Evolutionary conservation across 2,329 filamentous ascomycete genomes (phyloP).

Genomic region (Xylaria digitata): DNA sequence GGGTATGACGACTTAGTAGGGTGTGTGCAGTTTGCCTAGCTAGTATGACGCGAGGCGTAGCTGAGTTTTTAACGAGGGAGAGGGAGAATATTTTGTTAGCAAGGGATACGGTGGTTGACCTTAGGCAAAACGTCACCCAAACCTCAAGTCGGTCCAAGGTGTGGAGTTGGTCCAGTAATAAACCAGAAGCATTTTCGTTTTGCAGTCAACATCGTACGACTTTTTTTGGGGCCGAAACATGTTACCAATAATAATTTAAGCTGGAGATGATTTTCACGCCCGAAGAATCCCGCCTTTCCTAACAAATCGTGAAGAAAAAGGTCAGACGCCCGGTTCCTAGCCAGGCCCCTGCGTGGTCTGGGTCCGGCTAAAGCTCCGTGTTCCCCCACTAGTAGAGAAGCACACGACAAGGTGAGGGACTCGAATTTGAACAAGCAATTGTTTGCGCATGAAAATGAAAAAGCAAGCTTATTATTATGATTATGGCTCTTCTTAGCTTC

Average conservation of each 20-base stretch:
- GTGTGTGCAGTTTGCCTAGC: no score
- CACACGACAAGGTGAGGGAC: background rate
- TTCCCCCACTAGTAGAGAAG: no score
- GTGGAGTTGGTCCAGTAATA: constrained; percentile 33
- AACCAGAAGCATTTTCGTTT: constrained; percentile 26
- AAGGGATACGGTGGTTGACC: constrained; percentile 16
- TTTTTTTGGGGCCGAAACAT: constrained; percentile 36
- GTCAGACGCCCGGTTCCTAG: background rate
- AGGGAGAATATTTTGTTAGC: background rate
- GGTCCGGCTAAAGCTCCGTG: background rate
- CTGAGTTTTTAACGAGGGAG: background rate
- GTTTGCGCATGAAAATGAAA: background rate
- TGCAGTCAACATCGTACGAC: constrained; percentile 38
- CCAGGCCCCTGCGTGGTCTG: constrained; percentile 16
- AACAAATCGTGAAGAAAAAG: constrained; percentile 3
- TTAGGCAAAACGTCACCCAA: constrained; percentile 20
- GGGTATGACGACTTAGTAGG: background rate
- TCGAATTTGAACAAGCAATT: background rate
- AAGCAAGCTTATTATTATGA: constrained; percentile 3
- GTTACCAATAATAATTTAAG: constrained; percentile 31
- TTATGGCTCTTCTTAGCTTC: no score
- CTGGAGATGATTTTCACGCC: constrained; percentile 20
- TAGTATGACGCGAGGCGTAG: constrained; percentile 17
- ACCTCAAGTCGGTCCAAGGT: constrained; percentile 6
- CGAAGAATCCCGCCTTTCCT: constrained; percentile 29